These are phyloP conservation scores for Arachis hypogaea DNA, from an alignment of 306 rosid genomes.

Conservation along the genomic window DNA sequence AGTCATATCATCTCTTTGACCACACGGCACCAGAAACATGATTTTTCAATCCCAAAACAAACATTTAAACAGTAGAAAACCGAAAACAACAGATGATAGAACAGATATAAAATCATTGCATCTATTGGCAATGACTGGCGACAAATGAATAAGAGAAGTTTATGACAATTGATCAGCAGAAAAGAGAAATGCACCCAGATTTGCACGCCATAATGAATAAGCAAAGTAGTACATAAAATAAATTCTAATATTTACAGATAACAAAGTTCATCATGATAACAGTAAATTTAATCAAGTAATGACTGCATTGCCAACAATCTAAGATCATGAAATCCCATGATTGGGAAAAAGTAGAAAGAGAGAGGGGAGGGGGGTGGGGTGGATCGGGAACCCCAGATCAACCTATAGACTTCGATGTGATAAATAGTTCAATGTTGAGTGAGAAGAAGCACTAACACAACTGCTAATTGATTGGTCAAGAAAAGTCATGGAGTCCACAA, in stretches of 20 bases:
- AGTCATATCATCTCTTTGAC: background rate
- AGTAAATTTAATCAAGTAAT: constrained; percentile 8
- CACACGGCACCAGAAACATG: background rate
- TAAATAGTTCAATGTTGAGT: background rate
- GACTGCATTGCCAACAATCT: background rate
- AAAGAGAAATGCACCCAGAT: constrained; percentile 25
- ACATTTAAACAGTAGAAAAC: constrained; percentile 10
- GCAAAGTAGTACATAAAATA: background rate
- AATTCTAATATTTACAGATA: background rate
- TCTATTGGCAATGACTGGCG: too few species aligned
- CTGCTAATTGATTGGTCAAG: background rate
- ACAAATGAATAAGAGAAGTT: too few species aligned
- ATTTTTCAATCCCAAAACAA: background rate
- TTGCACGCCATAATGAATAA: background rate
- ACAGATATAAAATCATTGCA: too few species aligned
- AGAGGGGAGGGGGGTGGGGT: too few species aligned
- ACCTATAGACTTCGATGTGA: too few species aligned
- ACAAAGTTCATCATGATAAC: background rate
- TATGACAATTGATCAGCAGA: too few species aligned
- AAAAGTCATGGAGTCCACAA: background rate
- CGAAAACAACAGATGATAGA: constrained; percentile 46
- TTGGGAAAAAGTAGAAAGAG: background rate
- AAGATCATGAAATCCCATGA: background rate
- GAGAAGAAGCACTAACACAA: background rate
- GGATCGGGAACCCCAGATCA: too few species aligned